These are phyloP conservation scores for Rubroboletus pulcherrimus DNA, from an alignment of 768 basidiomycete genomes.

Conservation along the genomic window DNA sequence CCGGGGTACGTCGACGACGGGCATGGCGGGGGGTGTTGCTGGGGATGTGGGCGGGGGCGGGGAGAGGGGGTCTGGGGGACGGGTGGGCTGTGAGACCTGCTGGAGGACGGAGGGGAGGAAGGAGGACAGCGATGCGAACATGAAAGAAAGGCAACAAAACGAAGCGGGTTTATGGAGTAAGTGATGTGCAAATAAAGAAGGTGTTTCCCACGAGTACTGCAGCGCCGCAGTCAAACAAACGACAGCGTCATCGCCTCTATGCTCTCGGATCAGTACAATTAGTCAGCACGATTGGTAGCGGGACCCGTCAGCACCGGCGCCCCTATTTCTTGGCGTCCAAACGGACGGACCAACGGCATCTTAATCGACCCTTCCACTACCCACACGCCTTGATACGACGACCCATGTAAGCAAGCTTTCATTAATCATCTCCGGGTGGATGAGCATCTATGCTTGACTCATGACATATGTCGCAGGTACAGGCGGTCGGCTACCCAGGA, in stretches of 20 bases:
- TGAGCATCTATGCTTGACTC: no score
- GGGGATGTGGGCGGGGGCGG: neutral
- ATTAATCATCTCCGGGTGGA: no score
- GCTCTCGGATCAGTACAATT: neutral
- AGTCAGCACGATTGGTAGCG: neutral
- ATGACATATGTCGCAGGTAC: no score
- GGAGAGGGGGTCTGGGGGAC: constrained; percentile 20
- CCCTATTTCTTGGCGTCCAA: no score
- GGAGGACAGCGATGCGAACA: constrained; percentile 52
- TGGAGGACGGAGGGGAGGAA: constrained; percentile 50
- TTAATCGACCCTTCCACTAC: no score
- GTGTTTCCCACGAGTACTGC: constrained; percentile 6
- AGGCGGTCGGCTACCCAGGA: no score
- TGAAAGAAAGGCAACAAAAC: constrained; percentile 19
- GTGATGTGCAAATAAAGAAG: neutral
- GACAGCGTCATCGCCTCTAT: constrained; percentile 1
- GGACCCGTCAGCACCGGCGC: no score
- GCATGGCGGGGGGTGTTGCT: neutral
- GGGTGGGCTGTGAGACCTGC: constrained; percentile 28
- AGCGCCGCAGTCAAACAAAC: neutral
- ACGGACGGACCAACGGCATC: no score
- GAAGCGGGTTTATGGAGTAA: constrained; percentile 16
- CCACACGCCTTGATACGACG: no score
- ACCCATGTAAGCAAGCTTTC: no score
- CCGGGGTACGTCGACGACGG: constrained; percentile 36